These are phyloP conservation scores for Suillus ampliporus DNA, from an alignment of 768 basidiomycete species.

Conservation along the genomic window DNA sequence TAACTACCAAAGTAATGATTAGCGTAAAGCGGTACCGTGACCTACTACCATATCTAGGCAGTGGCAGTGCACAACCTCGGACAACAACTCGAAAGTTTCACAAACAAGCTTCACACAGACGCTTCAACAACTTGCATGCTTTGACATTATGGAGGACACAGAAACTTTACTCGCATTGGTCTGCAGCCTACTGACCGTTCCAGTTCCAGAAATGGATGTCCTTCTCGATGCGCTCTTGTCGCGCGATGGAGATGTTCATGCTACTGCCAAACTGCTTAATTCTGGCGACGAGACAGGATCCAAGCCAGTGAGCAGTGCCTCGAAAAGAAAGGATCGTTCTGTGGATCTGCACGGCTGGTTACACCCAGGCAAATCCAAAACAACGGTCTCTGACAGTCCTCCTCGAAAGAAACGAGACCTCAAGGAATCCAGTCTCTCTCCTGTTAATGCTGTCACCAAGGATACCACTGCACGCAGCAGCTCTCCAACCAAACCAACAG, in stretches of 20 bases:
- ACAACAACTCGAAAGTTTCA: background rate
- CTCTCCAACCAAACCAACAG: slow-evolving; percentile 37
- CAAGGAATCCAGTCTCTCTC: slow-evolving; percentile 16
- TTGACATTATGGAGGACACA: slow-evolving; percentile 52
- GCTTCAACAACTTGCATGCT: background rate
- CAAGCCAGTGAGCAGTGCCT: slow-evolving; percentile 18
- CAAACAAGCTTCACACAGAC: background rate
- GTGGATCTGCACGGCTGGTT: slow-evolving; percentile 62
- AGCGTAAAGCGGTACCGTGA: background rate
- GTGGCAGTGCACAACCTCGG: background rate
- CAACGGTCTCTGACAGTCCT: background rate
- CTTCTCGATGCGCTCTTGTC: slow-evolving; percentile 66
- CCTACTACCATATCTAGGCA: background rate
- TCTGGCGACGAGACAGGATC: slow-evolving; percentile 18
- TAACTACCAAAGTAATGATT: background rate
- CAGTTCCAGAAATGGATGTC: slow-evolving; percentile 40
- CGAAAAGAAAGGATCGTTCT: slow-evolving; percentile 57
- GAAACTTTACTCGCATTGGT: slow-evolving; percentile 73
- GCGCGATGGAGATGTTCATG: slow-evolving; percentile 60
- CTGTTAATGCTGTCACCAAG: slow-evolving; percentile 15
- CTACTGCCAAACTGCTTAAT: slow-evolving; percentile 51
- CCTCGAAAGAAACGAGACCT: slow-evolving; percentile 22
- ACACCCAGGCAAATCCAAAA: slow-evolving; percentile 19
- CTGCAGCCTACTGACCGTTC: slow-evolving; percentile 55
- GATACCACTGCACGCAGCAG: slow-evolving; percentile 19